These are phyloP conservation scores for Solanum hybrid DNA, from an alignment of 305 asterid species.

Conservation along the genomic window DNA sequence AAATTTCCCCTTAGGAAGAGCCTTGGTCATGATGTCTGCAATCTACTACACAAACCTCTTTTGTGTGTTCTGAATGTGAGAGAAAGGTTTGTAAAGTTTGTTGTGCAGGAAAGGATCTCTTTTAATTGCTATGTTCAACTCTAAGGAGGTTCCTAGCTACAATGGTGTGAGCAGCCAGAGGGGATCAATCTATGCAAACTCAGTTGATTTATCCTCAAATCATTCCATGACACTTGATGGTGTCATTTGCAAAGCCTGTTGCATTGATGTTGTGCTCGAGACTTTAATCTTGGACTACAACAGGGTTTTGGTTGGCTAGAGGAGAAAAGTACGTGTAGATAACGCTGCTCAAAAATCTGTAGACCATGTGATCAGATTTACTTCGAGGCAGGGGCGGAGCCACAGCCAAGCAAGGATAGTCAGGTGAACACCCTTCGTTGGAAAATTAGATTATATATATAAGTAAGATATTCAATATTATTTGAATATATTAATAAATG, in stretches of 20 bases:
- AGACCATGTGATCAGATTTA: conserved; percentile 44
- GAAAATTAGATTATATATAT: too few species aligned
- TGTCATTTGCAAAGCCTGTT: conserved; percentile 73
- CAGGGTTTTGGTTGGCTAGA: conserved; percentile 70
- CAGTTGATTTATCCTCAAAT: conserved; percentile 55
- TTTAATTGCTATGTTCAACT: conserved; percentile 43
- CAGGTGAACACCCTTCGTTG: too few species aligned
- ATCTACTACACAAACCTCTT: conserved; percentile 24
- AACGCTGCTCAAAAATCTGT: conserved; percentile 55
- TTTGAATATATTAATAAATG: too few species aligned
- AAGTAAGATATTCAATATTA: too few species aligned
- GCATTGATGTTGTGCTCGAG: conserved; percentile 72
- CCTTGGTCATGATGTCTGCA: too few species aligned
- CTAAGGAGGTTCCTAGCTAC: conserved; percentile 47
- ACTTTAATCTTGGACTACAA: conserved; percentile 68
- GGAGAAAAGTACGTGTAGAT: conserved; percentile 48
- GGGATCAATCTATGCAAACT: conserved; percentile 49
- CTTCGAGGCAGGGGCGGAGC: not conserved
- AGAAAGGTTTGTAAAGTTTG: conserved; percentile 79
- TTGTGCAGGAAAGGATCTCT: conserved; percentile 89
- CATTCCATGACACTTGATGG: conserved; percentile 51
- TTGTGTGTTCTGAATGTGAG: conserved; percentile 66
- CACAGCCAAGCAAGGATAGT: too few species aligned
- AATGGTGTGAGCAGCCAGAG: conserved; percentile 49
- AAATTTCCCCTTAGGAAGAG: too few species aligned